Evolutionary conservation across 805 yeast species (phyloP).

Genomic region (Sugiyamaella smithiae): DNA sequence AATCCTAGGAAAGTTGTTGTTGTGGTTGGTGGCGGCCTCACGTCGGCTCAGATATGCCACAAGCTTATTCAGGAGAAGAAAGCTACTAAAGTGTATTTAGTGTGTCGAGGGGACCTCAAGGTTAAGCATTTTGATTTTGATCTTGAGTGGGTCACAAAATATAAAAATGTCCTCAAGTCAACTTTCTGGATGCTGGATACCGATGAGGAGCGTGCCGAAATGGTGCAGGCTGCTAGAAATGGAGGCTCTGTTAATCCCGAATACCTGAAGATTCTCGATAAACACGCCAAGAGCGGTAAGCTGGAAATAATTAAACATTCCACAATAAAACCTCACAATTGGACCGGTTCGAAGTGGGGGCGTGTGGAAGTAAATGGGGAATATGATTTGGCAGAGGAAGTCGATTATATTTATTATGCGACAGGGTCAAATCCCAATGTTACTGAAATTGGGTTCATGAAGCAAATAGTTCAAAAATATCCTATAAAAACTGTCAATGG

Average conservation of each 20-base stretch:
- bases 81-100: conserved; percentile 34
- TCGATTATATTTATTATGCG: conserved; percentile 42
- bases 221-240: conserved; percentile 43
- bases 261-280: conserved; percentile 36
- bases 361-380: conserved; percentile 30
- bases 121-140: conserved; percentile 49
- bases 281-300: conserved; percentile 35
- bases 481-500: conserved; percentile 40
- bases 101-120: conserved; percentile 40
- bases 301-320: conserved; percentile 35
- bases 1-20: conserved; percentile 4
- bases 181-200: conserved; percentile 44
- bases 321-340: conserved; percentile 30
- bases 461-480: conserved; percentile 29
- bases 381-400: conserved; percentile 11
- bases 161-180: conserved; percentile 44
- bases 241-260: conserved; percentile 49
- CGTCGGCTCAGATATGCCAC: conserved; percentile 47
- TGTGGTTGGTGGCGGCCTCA: conserved; percentile 47
- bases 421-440: conserved; percentile 41
- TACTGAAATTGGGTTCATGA: conserved; percentile 33
- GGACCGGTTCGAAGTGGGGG: conserved; percentile 28
- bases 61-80: conserved; percentile 35
- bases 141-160: conserved; percentile 50
- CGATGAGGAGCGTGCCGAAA: conserved; percentile 41